Base-by-base conservation (phyloP, 192 early-diverging fungal genomes). In the Coemansia sp. region DNA sequence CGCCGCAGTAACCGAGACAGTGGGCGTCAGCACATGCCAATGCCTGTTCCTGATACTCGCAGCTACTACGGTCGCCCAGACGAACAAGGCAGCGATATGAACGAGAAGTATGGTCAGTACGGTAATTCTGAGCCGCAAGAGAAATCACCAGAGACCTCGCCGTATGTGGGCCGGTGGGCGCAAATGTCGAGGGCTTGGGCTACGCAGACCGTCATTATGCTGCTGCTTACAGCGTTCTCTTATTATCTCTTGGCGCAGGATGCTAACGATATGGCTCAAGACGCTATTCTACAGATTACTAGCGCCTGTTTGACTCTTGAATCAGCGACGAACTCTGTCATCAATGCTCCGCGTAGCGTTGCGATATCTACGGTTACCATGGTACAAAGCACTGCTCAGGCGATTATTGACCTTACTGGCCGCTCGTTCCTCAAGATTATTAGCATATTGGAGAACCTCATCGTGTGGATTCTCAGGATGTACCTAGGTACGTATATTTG, bases 401-500 rank as follows among this genome's bases (percentile, higher is more conserved):
- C 55, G 18, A 24, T 75, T 16, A 53, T 82, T 38, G 46, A 67
- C 47, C n/a, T 62, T 0, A 57, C 74, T 2, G 64, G 39, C 15
- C 44, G 64, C 43, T 62, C 72, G 22, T 64, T 82, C 38, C 66
- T 53, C 44, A 73, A 62, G 27, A 61, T 77, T 31, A 13, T 82
- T 38, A 64, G 52, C 31, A 65, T 77, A 38, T 50, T 82, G 10
- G 46, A 73, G 44, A 50, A 57, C 49, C 68, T 82, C 31, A 77
- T 82, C 34, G 65, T 71, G 5, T 73, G 66, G 71, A 53, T 82
- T 16, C 74, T 82, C 20, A 70, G 73, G 29, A 62, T 82, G 46
- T 82, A 77, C 46, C 11, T 82, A n/a, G 80, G 80, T 29, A 82
- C 75, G 34, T 77, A 65, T 22, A 76, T 82, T 29, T 82, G 80